A percentile compares a stretch with the other conserved stretches of the same genome.
phyloP scores from a whole-genome alignment of 2,329 filamentous ascomycete species.

The Gaeumannomyces tritici region DNA sequence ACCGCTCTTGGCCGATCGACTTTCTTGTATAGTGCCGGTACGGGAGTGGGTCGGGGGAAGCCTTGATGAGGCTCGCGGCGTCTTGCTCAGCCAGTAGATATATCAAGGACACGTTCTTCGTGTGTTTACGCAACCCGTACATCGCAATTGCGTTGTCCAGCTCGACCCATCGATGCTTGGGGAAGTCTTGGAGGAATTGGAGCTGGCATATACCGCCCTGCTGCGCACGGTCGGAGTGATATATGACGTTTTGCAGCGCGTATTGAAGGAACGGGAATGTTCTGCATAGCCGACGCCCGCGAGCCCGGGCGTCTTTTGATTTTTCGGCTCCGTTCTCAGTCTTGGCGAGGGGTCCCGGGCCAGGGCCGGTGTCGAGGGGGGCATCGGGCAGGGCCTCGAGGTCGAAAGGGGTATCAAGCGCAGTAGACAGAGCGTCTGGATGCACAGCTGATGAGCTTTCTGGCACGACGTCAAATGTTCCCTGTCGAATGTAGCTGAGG shows the following conservation, averaged over 20 bases:
- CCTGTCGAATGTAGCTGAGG: conserved; percentile 22
- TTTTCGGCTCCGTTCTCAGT: background rate
- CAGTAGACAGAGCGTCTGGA: too few relatives aligned
- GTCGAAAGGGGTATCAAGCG: background rate
- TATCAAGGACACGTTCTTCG: background rate
- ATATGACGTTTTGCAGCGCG: conserved; percentile 27
- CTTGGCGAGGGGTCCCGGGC: too few relatives aligned
- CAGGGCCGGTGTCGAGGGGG: too few relatives aligned
- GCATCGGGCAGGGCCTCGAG: background rate
- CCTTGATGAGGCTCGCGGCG: background rate
- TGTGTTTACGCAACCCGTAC: background rate
- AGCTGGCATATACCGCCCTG: conserved; percentile 15
- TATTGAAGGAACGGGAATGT: conserved; percentile 36
- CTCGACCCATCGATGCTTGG: background rate
- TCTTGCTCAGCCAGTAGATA: background rate
- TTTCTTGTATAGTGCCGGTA: background rate
- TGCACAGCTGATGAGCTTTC: background rate
- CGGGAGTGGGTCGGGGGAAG: background rate
- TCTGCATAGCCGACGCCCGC: background rate
- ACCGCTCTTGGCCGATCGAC: background rate
- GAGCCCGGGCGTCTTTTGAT: background rate
- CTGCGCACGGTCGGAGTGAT: conserved; percentile 28
- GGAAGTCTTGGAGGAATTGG: conserved; percentile 21
- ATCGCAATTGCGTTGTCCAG: background rate
- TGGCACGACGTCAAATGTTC: background rate